Evolutionary conservation across 345 rosid genomes (phyloP).

Genomic region (Populus davidiana): DNA sequence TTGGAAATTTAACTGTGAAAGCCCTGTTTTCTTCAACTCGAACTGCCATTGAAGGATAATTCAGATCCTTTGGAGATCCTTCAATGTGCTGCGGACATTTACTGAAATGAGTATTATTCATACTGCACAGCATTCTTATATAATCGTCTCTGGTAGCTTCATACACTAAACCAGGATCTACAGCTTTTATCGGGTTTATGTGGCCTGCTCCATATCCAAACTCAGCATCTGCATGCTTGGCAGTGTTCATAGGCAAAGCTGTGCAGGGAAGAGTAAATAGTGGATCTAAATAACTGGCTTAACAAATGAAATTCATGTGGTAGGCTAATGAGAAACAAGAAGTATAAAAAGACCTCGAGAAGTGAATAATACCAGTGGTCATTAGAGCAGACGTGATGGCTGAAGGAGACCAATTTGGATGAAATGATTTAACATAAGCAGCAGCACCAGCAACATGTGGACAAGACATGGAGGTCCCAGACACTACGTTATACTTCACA

Average conservation of each 20-base stretch:
- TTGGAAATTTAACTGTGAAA: slow-evolving; percentile 21
- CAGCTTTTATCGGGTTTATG: slow-evolving; percentile 47
- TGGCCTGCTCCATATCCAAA: slow-evolving; percentile 56
- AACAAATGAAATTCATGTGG: too few relatives aligned
- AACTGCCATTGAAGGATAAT: slow-evolving; percentile 41
- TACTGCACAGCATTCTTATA: slow-evolving; percentile 39
- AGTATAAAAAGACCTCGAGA: neutral
- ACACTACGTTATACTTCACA: slow-evolving; percentile 23
- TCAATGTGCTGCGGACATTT: slow-evolving; percentile 20
- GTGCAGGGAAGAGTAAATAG: neutral
- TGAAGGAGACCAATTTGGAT: slow-evolving; percentile 42
- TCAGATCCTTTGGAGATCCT: slow-evolving; percentile 22
- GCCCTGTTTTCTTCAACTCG: slow-evolving; percentile 2
- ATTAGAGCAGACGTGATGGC: slow-evolving; percentile 12
- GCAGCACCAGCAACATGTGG: slow-evolving; percentile 34
- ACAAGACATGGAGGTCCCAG: slow-evolving; percentile 49
- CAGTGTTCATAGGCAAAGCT: slow-evolving; percentile 46
- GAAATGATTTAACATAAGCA: slow-evolving; percentile 26
- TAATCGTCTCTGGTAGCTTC: slow-evolving; percentile 32
- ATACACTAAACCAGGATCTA: slow-evolving; percentile 38
- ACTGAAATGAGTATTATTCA: slow-evolving; percentile 35
- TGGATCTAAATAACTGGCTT: neutral
- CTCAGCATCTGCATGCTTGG: slow-evolving; percentile 28
- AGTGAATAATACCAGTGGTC: slow-evolving; percentile 4
- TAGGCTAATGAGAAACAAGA: too few relatives aligned